Conservation (phyloP, 306 rosid species). For the Corylus avellana region DNA sequence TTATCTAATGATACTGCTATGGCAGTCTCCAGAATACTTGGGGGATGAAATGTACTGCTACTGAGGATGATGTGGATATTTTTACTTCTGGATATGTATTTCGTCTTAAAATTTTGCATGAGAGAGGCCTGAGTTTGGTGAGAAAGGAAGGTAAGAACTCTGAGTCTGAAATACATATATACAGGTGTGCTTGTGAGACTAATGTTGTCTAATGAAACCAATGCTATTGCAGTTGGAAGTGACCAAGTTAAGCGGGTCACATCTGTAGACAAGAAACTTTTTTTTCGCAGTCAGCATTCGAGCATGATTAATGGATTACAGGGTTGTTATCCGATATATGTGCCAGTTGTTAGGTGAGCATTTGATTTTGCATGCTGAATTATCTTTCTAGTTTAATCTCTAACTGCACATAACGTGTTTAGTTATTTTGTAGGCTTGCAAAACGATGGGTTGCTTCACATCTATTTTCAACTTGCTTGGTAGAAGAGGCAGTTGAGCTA, state of each 20-base stretch:
- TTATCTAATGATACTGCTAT: constrained; percentile 36
- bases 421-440: constrained; percentile 71
- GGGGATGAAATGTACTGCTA: constrained; percentile 77
- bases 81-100: constrained; percentile 86
- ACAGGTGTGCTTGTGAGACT: background rate
- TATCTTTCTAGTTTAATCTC: constrained; percentile 15
- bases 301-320: constrained; percentile 91
- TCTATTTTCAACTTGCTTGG: constrained; percentile 88
- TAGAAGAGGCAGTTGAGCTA: constrained; percentile 85
- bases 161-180: constrained; percentile 12
- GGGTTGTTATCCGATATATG: constrained; percentile 69
- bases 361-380: constrained; percentile 21
- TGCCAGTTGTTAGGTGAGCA: constrained; percentile 78
- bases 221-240: constrained; percentile 55
- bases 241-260: constrained; percentile 54
- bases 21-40: constrained; percentile 79
- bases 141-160: constrained; percentile 57
- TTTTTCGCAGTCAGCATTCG: constrained; percentile 76
- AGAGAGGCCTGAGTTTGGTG: constrained; percentile 84
- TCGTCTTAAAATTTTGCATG: constrained; percentile 90
- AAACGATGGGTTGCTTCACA: constrained; percentile 94
- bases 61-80: constrained; percentile 76
- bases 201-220: constrained; percentile 27
- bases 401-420: constrained; percentile 30
- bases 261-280: constrained; percentile 65